These are phyloP conservation scores for Coemansia erecta DNA, from an alignment of 192 early-diverging fungal species.

Conservation along the genomic window DNA sequence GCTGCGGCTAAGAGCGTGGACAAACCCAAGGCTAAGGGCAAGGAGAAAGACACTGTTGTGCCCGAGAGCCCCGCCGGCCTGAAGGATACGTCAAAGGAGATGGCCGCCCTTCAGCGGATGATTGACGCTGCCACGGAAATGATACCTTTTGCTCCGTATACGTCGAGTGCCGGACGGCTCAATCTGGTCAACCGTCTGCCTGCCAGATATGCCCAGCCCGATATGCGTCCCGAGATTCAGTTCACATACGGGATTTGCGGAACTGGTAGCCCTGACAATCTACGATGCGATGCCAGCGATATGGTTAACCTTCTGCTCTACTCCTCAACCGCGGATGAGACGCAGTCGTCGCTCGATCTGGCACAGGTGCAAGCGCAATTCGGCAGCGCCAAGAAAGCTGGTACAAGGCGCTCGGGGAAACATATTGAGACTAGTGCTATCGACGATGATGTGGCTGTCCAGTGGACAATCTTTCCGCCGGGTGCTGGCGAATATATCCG, in stretches of 20 bases:
- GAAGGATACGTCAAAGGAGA: neutral
- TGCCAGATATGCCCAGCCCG: constrained; percentile 51
- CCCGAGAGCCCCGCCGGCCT: no score
- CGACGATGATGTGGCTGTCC: constrained; percentile 22
- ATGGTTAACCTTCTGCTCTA: constrained; percentile 69
- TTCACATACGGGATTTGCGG: constrained; percentile 55
- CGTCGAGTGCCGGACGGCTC: constrained; percentile 45
- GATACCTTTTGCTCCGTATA: constrained; percentile 57
- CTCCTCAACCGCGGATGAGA: constrained; percentile 6
- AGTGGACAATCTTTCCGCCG: constrained; percentile 64
- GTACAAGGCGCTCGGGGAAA: no score
- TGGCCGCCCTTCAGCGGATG: neutral
- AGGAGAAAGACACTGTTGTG: no score
- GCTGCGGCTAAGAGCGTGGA: neutral
- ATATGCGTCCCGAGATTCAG: constrained; percentile 68
- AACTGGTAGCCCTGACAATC: constrained; percentile 58
- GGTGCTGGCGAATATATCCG: constrained; percentile 35
- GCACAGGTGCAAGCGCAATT: no score
- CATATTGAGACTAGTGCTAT: no score
- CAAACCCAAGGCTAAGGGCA: neutral
- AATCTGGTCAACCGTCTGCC: constrained; percentile 64
- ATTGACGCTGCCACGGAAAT: constrained; percentile 3
- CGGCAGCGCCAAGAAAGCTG: no score
- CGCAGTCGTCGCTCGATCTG: no score
- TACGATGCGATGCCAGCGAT: constrained; percentile 71